A percentile compares a stretch with the other conserved stretches of the same genome.
These are phyloP conservation scores for Penicillium parvum DNA, from an alignment of 495 filamentous ascomycete species.

Conservation along the genomic window DNA sequence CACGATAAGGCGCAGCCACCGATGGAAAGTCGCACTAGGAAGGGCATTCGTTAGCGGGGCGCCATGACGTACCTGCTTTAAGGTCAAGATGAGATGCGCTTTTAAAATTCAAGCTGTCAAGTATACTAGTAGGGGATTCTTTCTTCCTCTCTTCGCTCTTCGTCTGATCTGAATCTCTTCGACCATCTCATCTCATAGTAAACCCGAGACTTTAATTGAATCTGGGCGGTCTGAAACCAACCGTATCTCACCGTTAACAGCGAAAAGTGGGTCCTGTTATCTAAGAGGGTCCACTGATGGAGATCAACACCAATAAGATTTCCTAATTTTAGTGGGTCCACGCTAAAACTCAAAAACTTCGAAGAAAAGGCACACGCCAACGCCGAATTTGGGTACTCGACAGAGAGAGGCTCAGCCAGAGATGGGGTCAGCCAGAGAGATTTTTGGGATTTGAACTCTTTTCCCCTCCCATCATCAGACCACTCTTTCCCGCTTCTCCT, in stretches of 20 bases:
- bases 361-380: slow-evolving; percentile 3
- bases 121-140: too few relatives aligned
- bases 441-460: too few relatives aligned
- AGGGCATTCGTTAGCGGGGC: neutral
- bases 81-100: too few relatives aligned
- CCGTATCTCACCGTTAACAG: neutral
- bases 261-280: slow-evolving; percentile 2
- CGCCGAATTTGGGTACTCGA: slow-evolving; percentile 4
- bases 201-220: too few relatives aligned
- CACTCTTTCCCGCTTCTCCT: slow-evolving; percentile 3
- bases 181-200: too few relatives aligned
- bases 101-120: too few relatives aligned
- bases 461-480: slow-evolving; percentile 5
- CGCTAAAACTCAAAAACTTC: slow-evolving; percentile 10
- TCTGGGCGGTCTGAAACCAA: too few relatives aligned
- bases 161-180: too few relatives aligned
- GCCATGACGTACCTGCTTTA: neutral
- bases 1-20: too few relatives aligned
- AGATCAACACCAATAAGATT: slow-evolving; percentile 9
- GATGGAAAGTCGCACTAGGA: neutral
- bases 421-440: neutral
- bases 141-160: too few relatives aligned
- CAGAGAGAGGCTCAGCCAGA: slow-evolving; percentile 1
- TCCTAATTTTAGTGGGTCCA: slow-evolving; percentile 2
- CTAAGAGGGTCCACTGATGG: slow-evolving; percentile 2